phyloP scores from a whole-genome alignment of 2,329 filamentous ascomycete species.

The Nemania serpens region DNA sequence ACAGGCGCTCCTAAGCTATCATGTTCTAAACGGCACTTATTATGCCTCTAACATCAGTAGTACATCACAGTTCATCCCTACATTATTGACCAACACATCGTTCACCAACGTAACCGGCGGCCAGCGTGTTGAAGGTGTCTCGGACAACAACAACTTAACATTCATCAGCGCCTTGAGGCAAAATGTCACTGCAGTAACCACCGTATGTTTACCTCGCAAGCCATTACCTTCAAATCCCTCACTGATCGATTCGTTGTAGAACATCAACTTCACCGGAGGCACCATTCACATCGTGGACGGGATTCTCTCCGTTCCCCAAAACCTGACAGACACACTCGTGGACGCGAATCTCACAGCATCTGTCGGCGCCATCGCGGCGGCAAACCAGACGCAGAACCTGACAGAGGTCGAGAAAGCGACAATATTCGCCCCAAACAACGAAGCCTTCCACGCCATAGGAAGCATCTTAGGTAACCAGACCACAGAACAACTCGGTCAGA shows the following conservation, averaged over 20 bases:
- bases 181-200: constrained; percentile 52
- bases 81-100: constrained; percentile 52
- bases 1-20: constrained; percentile 58
- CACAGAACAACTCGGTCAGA: constrained; percentile 50
- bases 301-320: constrained; percentile 52
- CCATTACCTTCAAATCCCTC: neutral
- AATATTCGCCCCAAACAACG: constrained; percentile 67
- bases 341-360: constrained; percentile 51
- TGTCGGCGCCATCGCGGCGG: constrained; percentile 51
- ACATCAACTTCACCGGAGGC: constrained; percentile 59
- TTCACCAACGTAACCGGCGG: constrained; percentile 65
- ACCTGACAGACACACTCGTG: constrained; percentile 47
- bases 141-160: constrained; percentile 48
- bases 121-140: constrained; percentile 58
- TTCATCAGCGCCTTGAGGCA: constrained; percentile 58
- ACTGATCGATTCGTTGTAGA: constrained; percentile 37
- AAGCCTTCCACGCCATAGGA: constrained; percentile 62
- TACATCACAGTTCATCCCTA: constrained; percentile 44
- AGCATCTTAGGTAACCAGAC: constrained; percentile 54
- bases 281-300: constrained; percentile 58
- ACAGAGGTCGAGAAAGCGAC: constrained; percentile 56
- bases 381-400: constrained; percentile 49
- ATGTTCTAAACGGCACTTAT: constrained; percentile 60
- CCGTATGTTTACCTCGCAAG: constrained; percentile 46
- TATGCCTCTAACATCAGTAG: constrained; percentile 35